Base-by-base conservation (phyloP, 2,329 filamentous ascomycete species). In the Arthrobotrys sinensis region DNA sequence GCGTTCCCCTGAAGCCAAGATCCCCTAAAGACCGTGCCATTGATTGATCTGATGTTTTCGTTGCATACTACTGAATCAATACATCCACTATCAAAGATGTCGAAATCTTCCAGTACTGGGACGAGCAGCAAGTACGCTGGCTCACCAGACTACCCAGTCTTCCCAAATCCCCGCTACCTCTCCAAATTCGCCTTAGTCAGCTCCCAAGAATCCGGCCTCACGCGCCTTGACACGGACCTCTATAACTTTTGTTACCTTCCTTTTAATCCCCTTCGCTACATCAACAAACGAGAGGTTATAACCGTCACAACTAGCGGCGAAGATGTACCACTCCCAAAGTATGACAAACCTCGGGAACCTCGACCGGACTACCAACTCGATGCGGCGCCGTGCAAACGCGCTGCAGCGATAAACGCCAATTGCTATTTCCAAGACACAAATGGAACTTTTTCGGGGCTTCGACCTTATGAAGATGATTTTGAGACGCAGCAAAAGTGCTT, bases 381-480 rank as follows among this genome's bases (percentile, higher is more conserved):
- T 11, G 5, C 12, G 11, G n/a, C 73, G 24, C 73, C 73, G 8
- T 77, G 73, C 32, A 70, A 36, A 36, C 66, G 73, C 21, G 53
- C 66, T 1, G 66, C 66, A 1, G 57, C 73, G n/a, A 71, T 77
- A 71, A 77, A 77, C 34, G 11, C 66, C 1, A 77, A 77, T 46
- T 77, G 73, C 36, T 71, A 77, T 38, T 62, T 77, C 24, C 40
- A 77, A 45, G 52, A 77, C 28, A 77, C 66, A 7, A 77, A 77
- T 53, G 73, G 73, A 21, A 77, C 73, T 1, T 67, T 77, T n/a
- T 40, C 46, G 3, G 73, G 66, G 0, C 43, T 77, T 12, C 73
- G 63, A n/a, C 38, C 60, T 12, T 77, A 77, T 46, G 43, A 77
- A n/a, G 38, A 34, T 34, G 12, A 24, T 4, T 77, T 55, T 38